Evolutionary conservation across 345 rosid genomes (phyloP), one percentile per base, ranked within the genome.

Genomic region (Salix koriyanagi): DNA sequence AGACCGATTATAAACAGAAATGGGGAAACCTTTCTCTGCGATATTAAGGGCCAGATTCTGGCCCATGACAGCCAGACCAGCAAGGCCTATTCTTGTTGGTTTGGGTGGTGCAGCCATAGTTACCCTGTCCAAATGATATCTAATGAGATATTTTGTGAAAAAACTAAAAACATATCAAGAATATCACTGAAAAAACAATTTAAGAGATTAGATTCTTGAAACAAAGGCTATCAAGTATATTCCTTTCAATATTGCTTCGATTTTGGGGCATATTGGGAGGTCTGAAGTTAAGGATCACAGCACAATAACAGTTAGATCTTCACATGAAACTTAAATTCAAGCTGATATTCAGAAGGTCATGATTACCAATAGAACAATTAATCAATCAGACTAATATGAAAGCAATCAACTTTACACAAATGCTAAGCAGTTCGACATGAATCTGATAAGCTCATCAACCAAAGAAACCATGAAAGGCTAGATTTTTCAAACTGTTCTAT

Each of bases 41-140:
- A 94, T 92, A 86, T 92, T 94, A 78, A 94, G 94, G 60, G 97
- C 97, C 44, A 92, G 84, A 83, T 94, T 94, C 83, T 95, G 99
- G 79, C 99, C 99, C 99, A 95, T 95, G 71, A 92, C 99, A 26
- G 99, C 99, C 2, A 95, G 86, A 79, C 97, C 99, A 76, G 99
- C 99, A 65, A 95, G 84, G 74, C 99, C 97, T 44, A 95, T 89
- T 87, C 99, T 91, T 2, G 96, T 89, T 54, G 75, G 88, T 28
- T 79, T 41, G 42, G 85, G 83, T 46, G 85, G 86, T 54, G 83
- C 79, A 62, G 92, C 94, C 98, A 92, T 94, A 61, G 34, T 71
- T 73, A 78, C 28, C 73, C 87, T 89, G 84, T 69, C 28, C 46
- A 78, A 69, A 64, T 73, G 8, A 81, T 42, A 6, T 12, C 7